These are phyloP conservation scores for Chernovozyma sophiae-reginae DNA, from an alignment of 1,139 yeast genomes.

Conservation along the genomic window DNA sequence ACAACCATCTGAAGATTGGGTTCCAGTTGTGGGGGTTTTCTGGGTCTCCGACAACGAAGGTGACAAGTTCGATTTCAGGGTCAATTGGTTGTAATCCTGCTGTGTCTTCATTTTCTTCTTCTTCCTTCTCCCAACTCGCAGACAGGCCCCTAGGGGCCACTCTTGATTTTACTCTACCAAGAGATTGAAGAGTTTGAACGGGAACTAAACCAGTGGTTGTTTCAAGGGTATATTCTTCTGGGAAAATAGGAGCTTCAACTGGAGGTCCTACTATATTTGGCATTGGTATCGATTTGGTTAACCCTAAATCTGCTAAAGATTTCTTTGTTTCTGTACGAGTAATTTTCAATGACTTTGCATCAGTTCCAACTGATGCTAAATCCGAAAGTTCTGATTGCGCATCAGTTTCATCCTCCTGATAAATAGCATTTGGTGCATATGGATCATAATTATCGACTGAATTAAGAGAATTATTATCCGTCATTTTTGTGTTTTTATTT, in stretches of 20 bases:
- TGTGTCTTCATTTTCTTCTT: constrained; percentile 11
- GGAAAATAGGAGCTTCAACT: constrained; percentile 66
- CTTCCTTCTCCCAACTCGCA: constrained; percentile 15
- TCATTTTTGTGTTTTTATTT: too few relatives aligned
- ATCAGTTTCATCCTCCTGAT: constrained; percentile 26
- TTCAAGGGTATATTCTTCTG: constrained; percentile 86
- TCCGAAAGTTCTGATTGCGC: constrained; percentile 39
- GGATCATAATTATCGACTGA: constrained; percentile 5
- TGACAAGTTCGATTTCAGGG: constrained; percentile 75
- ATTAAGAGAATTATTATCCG: constrained; percentile 2
- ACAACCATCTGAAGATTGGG: constrained; percentile 52
- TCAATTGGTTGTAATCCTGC: constrained; percentile 32
- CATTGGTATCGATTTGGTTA: constrained; percentile 46
- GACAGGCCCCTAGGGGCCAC: constrained; percentile 5
- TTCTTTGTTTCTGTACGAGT: constrained; percentile 63
- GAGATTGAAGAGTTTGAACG: constrained; percentile 59
- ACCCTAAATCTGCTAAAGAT: constrained; percentile 61
- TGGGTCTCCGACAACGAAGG: constrained; percentile 71
- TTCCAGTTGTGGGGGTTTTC: constrained; percentile 89
- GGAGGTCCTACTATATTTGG: constrained; percentile 64
- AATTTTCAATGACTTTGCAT: constrained; percentile 8
- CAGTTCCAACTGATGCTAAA: constrained; percentile 9
- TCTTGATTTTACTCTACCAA: constrained; percentile 54
- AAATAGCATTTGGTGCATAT: constrained; percentile 4
- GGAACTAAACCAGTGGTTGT: constrained; percentile 86